Base-by-base conservation (phyloP, 495 filamentous ascomycete species). In the Aspergillus incahuasiensis region DNA sequence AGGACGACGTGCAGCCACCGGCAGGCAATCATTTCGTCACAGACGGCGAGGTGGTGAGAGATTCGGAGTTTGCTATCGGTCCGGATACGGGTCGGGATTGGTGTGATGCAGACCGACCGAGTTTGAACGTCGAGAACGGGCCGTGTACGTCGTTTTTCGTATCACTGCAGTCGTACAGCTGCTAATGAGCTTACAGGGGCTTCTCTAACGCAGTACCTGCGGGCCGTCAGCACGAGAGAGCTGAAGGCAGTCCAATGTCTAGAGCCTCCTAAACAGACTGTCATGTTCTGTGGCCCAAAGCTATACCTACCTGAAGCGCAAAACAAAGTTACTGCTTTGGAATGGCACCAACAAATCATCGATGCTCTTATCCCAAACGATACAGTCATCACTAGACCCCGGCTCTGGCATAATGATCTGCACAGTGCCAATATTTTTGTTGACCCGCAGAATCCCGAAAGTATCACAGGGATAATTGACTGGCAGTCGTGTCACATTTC, bases 381-480 rank as follows among this genome's bases (percentile, higher is more conserved):
- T 35, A 38, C 43, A 42, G 51, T 61, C 20, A 67, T 70, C 52
- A 58, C 57, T 53, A 65, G 21, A 6, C 66, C 71, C 9, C 58
- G 40, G 54, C 58, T 75, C 52, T 75, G 70, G 70, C 73, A 77
- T 55, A 48, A 63, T 54, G 73, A 77, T 62, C 55, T 77, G 22
- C 68, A 75, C 48, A 61, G 63, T 63, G 69, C 64, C 35, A 77
- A 76, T 57, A 62, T 77, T 46, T 76, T 69, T 34, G 65, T 75
- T 21, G 65, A 67, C 60, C 67, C 64, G 9, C 30, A 64, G 15
- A 65, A 71, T 41, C 63, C 68, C 11, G 67, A 49, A 62, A 62
- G 52, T 15, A 69, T 71, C 35, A 65, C 67, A 20, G 68, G 68
- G 15, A 68, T 72, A 28, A 73, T 74, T 35, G 69, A 74, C 63